Evolutionary conservation across 2,329 filamentous ascomycete genomes (phyloP), one percentile per base, ranked within the genome.

Genomic region (Talaromyces islandicus): DNA sequence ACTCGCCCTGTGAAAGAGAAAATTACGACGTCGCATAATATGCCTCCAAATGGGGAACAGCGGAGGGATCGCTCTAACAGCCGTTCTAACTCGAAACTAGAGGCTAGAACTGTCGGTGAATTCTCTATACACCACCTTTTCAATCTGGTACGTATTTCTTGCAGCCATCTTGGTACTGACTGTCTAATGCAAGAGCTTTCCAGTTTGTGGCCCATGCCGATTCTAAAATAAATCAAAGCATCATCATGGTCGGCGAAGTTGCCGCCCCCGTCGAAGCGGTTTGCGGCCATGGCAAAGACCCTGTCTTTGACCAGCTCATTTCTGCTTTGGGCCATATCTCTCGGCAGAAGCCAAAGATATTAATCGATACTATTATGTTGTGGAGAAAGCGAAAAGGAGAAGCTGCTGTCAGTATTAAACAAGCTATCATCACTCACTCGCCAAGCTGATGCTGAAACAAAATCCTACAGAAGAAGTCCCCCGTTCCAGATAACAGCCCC

Each of bases 321-420:
- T 87, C 88, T 29, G 94, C 95, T 17, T 82, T 99, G 43, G 94
- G 94, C 3, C 93, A 97, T 72, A 96, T 99, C 69, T 91, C 93
- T 57, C 90, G 91, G 61, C 89, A 92, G 66, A 96, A 95, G 71
- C 95, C 95, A 5, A 97, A 96, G 72, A 90, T 92, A 5, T 78
- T 99, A 56, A 97, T 99, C 69, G 94, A 99, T 74, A 92, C 91
- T 21, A 92, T 99, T 73, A 99, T 99, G 91, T 84, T 96, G 32
- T 99, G 94, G 94, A 87, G 94, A 59, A 97, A 97, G 75, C 90
- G 86, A 65, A 97, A 97, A 78, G 96, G 92, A 65, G 93, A 97
- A 74, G 87, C 89, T 24, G 92, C 92, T 29, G 88, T 85, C 66
- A 85, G 88, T 64, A 88, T 89, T 29, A 78, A 79, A 24, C 3